Percentiles rank a stretch among this genome's conserved stretches.
These are phyloP conservation scores for Aspergillus tanneri DNA, from an alignment of 2,329 filamentous ascomycete species.

Conservation along the genomic window DNA sequence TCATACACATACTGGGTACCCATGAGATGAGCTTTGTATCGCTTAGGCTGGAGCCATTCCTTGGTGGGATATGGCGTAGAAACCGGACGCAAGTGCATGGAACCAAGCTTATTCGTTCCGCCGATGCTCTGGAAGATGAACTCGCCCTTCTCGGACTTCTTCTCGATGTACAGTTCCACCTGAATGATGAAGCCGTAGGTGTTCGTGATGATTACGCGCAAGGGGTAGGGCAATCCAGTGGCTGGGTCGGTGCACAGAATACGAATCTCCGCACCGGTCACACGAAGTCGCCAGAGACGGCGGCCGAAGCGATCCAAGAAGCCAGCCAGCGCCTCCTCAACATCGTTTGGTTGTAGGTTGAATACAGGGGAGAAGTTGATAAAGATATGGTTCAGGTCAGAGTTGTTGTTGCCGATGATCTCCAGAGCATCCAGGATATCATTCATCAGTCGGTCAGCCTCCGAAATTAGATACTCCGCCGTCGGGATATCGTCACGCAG, in stretches of 20 bases:
- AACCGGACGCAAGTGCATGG: conserved; percentile 90
- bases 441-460: conserved; percentile 93
- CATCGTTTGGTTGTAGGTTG: conserved; percentile 82
- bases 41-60: conserved; percentile 97
- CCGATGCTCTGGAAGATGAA: conserved; percentile 99
- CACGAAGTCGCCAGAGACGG: conserved; percentile 92
- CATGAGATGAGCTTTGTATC: conserved; percentile 99
- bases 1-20: conserved; percentile 99
- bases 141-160: conserved; percentile 95
- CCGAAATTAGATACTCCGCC: conserved; percentile 96
- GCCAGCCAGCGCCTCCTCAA: conserved; percentile 87
- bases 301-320: conserved; percentile 97
- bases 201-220: conserved; percentile 96
- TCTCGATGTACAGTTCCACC: conserved; percentile 95
- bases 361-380: conserved; percentile 99
- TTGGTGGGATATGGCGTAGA: conserved; percentile 94
- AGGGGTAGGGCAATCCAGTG: conserved; percentile 81
- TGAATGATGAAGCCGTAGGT: conserved; percentile 97
- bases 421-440: conserved; percentile 97
- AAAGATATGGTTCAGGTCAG: conserved; percentile 99
- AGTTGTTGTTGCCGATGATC: conserved; percentile 99
- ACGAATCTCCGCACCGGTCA: conserved; percentile 95
- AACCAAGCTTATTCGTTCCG: conserved; percentile 88
- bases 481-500: conserved; percentile 96
- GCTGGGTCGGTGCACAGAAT: conserved; percentile 92